These are phyloP conservation scores for Saprolegnia parasitica DNA, from an alignment of 352 stramenopile genomes.

Conservation along the genomic window DNA sequence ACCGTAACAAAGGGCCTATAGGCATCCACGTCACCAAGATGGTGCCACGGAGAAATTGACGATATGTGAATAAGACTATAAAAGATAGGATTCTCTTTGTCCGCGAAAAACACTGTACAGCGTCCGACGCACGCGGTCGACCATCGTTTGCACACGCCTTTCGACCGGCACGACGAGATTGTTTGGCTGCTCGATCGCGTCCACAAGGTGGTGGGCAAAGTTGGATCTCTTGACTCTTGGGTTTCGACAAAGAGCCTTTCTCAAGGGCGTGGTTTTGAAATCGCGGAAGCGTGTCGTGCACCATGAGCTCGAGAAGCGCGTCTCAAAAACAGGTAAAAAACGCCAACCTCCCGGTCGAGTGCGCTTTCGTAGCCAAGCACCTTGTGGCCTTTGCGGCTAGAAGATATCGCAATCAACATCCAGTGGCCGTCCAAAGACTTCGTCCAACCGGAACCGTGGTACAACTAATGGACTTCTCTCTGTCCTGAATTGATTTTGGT, in stretches of 20 bases:
- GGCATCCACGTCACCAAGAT: too few species aligned
- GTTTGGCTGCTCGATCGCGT: background rate
- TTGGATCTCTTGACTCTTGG: background rate
- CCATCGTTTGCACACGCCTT: background rate
- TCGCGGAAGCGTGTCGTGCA: conserved; percentile 11
- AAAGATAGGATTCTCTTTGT: background rate
- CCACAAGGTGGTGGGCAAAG: background rate
- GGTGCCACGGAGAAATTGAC: too few species aligned
- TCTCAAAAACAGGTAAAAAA: conserved; percentile 15
- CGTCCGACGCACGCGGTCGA: background rate
- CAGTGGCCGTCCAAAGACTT: too few species aligned
- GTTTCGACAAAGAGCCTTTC: background rate
- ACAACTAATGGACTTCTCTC: too few species aligned
- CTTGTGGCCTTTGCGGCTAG: conserved; percentile 10
- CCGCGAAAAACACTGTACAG: background rate
- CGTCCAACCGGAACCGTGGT: too few species aligned
- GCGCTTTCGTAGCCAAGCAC: background rate
- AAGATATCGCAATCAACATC: too few species aligned
- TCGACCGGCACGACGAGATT: background rate
- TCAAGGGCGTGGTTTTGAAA: conserved; percentile 13
- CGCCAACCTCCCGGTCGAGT: background rate
- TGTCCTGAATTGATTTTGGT: too few species aligned
- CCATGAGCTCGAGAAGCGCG: conserved; percentile 14
- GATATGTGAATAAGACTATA: too few species aligned
- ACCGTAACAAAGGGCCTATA: too few species aligned